Percentiles rank a stretch among this genome's conserved stretches.
These are phyloP conservation scores for Candida methanosorbosa DNA, from an alignment of 805 yeast species.

Conservation along the genomic window DNA sequence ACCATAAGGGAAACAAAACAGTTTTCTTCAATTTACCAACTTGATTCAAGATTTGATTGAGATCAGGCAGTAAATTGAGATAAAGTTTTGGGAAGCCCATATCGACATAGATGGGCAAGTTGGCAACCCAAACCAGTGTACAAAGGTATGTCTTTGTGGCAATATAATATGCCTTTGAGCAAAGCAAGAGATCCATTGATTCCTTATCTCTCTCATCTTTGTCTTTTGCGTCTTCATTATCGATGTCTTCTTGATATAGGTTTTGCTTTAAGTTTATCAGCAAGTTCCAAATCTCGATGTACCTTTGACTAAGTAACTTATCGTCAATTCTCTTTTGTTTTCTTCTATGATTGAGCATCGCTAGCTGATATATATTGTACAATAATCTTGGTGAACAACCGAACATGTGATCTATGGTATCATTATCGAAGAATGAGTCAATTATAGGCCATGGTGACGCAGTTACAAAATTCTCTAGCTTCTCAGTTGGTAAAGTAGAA, in stretches of 20 bases:
- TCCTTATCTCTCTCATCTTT: slow-evolving; percentile 5
- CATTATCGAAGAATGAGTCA: slow-evolving; percentile 14
- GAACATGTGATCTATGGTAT: slow-evolving; percentile 22
- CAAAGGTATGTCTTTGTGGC: slow-evolving; percentile 12
- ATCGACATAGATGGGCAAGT: slow-evolving; percentile 3
- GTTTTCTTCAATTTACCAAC: too few species aligned
- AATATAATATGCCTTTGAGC: slow-evolving; percentile 14
- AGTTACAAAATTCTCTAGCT: slow-evolving; percentile 8
- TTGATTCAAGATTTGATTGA: too few species aligned
- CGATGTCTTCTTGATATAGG: too few species aligned
- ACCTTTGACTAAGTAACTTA: slow-evolving; percentile 1
- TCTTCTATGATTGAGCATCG: slow-evolving; percentile 9
- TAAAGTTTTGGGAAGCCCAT: too few species aligned
- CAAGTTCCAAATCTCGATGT: slow-evolving; percentile 6
- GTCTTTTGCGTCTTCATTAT: too few species aligned
- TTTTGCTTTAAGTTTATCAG: slow-evolving; percentile 7
- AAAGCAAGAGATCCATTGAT: slow-evolving; percentile 5
- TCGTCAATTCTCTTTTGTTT: slow-evolving; percentile 3
- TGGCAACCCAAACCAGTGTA: slow-evolving; percentile 7
- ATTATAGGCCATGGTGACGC: slow-evolving; percentile 18
- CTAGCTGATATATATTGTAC: slow-evolving; percentile 14
- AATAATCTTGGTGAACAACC: slow-evolving; percentile 26
- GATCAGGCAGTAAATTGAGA: too few species aligned
- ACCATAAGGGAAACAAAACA: slow-evolving; percentile 24
- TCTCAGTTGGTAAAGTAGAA: slow-evolving; percentile 14